Conservation (phyloP, 2,329 filamentous ascomycete genomes). For the Truncatella angustata region DNA sequence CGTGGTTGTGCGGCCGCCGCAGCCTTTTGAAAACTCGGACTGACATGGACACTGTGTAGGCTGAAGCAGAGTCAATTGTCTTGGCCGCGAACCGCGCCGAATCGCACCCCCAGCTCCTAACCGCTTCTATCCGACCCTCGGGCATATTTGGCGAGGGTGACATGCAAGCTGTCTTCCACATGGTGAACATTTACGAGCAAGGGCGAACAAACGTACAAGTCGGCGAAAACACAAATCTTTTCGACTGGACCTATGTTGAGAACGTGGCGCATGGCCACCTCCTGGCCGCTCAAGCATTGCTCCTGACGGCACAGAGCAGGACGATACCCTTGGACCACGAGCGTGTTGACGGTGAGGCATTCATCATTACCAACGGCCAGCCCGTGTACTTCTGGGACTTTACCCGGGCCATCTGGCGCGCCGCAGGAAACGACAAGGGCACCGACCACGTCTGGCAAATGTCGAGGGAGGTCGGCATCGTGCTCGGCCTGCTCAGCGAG, state of each 20-base stretch:
- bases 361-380: constrained; percentile 87
- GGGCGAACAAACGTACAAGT: constrained; percentile 76
- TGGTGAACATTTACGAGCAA: constrained; percentile 69
- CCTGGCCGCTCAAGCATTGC: constrained; percentile 72
- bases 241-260: constrained; percentile 64
- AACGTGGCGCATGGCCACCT: constrained; percentile 75
- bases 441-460: constrained; percentile 56
- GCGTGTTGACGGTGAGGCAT: constrained; percentile 78
- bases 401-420: constrained; percentile 72
- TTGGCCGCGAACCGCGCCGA: constrained; percentile 68
- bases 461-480: constrained; percentile 47
- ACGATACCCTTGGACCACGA: constrained; percentile 69
- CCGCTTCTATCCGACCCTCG: constrained; percentile 78
- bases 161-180: constrained; percentile 68
- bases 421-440: constrained; percentile 51
- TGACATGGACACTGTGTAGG: constrained; percentile 36
- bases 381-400: constrained; percentile 94
- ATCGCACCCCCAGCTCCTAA: constrained; percentile 60
- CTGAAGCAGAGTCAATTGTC: constrained; percentile 78
- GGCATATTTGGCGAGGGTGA: constrained; percentile 93
- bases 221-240: constrained; percentile 64
- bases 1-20: neutral
- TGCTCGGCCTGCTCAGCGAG: constrained; percentile 54
- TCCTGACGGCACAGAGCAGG: constrained; percentile 54
- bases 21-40: neutral